Conservation (phyloP, 2,329 filamentous ascomycete genomes). For the Diplocarpon rosae region DNA sequence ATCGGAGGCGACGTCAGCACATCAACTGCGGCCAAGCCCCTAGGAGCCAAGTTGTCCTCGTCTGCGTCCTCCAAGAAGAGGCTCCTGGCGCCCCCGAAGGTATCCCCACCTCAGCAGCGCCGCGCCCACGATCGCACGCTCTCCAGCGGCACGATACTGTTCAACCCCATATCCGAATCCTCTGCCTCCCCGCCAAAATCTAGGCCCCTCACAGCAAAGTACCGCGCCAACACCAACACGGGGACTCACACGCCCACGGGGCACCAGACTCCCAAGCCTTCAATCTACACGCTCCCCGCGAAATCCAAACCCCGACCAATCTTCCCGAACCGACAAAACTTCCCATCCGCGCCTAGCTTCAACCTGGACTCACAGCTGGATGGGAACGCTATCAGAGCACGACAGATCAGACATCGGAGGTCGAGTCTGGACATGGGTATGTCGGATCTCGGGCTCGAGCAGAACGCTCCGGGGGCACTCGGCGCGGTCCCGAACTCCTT, state of each 20-base stretch:
- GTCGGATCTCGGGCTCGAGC: slow-evolving; percentile 60
- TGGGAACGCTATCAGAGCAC: not conserved
- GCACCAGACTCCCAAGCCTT: slow-evolving; percentile 16
- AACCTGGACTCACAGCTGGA: slow-evolving; percentile 12
- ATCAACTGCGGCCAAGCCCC: slow-evolving; percentile 34
- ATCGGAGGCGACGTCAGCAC: slow-evolving; percentile 46
- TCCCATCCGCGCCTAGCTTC: slow-evolving; percentile 45
- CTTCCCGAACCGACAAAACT: slow-evolving; percentile 38
- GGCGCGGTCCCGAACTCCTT: slow-evolving; percentile 63
- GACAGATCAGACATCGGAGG: slow-evolving; percentile 27
- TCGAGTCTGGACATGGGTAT: slow-evolving; percentile 59
- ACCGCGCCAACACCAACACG: slow-evolving; percentile 19
- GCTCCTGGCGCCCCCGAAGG: slow-evolving; percentile 7
- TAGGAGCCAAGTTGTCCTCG: slow-evolving; percentile 11
- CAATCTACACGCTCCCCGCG: slow-evolving; percentile 29
- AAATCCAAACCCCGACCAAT: slow-evolving; percentile 46
- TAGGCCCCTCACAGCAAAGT: slow-evolving; percentile 28
- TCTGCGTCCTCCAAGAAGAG: slow-evolving; percentile 4
- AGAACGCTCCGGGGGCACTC: slow-evolving; percentile 50
- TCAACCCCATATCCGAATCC: slow-evolving; percentile 51
- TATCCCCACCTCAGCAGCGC: slow-evolving; percentile 13
- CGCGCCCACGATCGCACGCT: slow-evolving; percentile 55
- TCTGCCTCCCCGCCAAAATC: slow-evolving; percentile 30
- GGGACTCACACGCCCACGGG: slow-evolving; percentile 18
- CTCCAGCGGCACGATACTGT: slow-evolving; percentile 76